phyloP scores from a whole-genome alignment of 768 basidiomycete species.

The Trametes cinnabarina region DNA sequence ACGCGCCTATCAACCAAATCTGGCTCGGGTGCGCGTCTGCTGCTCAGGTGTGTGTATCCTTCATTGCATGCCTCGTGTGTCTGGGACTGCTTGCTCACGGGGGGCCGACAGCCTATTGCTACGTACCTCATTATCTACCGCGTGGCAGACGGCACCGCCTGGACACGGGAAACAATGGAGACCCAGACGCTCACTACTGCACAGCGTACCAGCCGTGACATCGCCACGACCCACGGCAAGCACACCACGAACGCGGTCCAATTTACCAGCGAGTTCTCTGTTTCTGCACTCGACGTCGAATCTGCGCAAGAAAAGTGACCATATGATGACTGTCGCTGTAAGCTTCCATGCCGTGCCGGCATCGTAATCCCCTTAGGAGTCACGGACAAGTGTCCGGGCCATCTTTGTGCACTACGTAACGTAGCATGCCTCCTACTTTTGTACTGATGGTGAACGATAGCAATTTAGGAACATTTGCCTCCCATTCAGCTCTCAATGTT shows the following conservation, averaged over 20 bases:
- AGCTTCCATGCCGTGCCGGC: too few relatives aligned
- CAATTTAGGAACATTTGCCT: too few relatives aligned
- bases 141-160: conserved; percentile 24
- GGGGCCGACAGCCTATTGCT: conserved; percentile 17
- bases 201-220: neutral
- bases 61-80: neutral
- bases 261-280: conserved; percentile 6
- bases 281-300: conserved; percentile 6
- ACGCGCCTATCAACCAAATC: conserved; percentile 23
- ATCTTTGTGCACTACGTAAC: too few relatives aligned
- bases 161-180: conserved; percentile 15
- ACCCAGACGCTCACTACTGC: conserved; percentile 9
- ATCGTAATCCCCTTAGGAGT: too few relatives aligned
- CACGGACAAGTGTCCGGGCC: too few relatives aligned
- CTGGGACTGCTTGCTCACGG: neutral
- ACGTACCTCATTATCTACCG: conserved; percentile 29
- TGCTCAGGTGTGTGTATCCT: conserved; percentile 21
- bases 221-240: neutral
- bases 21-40: conserved; percentile 19
- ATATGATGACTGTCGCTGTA: too few relatives aligned
- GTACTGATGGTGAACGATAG: too few relatives aligned
- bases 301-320: neutral
- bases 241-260: neutral
- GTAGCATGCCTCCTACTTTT: too few relatives aligned
- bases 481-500: too few relatives aligned